Evolutionary conservation across 352 stramenopile species (phyloP).

Genomic region (Aphanomyces cochlioides): DNA sequence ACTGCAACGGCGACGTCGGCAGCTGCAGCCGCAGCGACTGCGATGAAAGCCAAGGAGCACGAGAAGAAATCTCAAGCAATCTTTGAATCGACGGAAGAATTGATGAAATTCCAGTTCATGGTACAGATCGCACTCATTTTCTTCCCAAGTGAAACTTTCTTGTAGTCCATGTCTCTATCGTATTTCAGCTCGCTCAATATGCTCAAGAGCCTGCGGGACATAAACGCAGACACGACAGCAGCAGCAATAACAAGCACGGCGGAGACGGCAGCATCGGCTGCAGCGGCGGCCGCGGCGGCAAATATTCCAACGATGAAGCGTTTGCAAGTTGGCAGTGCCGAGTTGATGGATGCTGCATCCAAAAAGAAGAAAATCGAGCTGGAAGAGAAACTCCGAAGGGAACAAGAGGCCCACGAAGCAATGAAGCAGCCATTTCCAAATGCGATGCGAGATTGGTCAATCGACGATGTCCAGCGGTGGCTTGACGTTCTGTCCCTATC

Average conservation of each 20-base stretch:
- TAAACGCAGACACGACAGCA: conserved; percentile 90
- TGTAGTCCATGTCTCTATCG: conserved; percentile 84
- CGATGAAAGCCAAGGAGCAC: conserved; percentile 87
- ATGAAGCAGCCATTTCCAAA: conserved; percentile 65
- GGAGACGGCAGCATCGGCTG: conserved; percentile 82
- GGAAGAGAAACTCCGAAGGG: conserved; percentile 45
- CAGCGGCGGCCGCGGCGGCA: conserved; percentile 77
- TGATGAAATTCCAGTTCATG: conserved; percentile 98
- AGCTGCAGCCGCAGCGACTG: conserved; percentile 85
- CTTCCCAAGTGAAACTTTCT: not conserved
- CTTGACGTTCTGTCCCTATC: conserved; percentile 85
- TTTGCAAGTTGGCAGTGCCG: conserved; percentile 55
- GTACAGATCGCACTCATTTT: not conserved
- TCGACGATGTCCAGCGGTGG: conserved; percentile 90
- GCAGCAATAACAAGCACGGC: conserved; percentile 82
- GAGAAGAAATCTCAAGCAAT: conserved; percentile 87
- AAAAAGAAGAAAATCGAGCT: conserved; percentile 79
- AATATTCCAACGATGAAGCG: conserved; percentile 82
- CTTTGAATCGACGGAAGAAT: conserved; percentile 91
- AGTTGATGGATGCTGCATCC: conserved; percentile 56
- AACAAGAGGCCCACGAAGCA: conserved; percentile 52
- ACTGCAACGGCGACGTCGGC: conserved; percentile 88
- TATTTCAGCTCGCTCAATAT: conserved; percentile 96
- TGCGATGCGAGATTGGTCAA: conserved; percentile 73
- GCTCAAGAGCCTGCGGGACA: conserved; percentile 91